Evolutionary conservation across 352 stramenopile species (phyloP), one percentile per base, ranked within the genome.

Genomic region (Ophiocytium majus): DNA sequence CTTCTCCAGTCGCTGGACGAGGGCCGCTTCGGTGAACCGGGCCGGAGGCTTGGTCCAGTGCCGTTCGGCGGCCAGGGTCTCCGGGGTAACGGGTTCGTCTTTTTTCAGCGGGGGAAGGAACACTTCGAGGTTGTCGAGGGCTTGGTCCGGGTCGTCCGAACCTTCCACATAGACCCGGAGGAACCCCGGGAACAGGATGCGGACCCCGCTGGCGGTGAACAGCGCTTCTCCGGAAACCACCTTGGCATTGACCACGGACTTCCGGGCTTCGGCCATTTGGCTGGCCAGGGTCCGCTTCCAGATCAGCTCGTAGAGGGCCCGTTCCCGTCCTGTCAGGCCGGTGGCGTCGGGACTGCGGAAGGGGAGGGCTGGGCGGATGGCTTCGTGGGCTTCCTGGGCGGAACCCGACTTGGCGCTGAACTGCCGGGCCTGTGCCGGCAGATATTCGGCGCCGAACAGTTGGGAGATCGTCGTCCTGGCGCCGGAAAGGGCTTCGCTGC

Each of bases 311-410:
- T 94, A 94, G 1, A 94, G 63, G 36, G 81, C 86, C 9, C 66
- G 9, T 5, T 89, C 83, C 75, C 63, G 33, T 33, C 35, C 34
- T 36, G 84, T 74, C 50, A 86, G 49, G n/a, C 63, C 0, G 74
- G n/a, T 23, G 87, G 86, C 31, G 82, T 32, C 23, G 79, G 50
- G 36, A 35, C 82, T 74, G 19, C 9, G 34, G 5, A 35, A 32
- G 0, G 79, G 9, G 0, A 83, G 10, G 1, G 82, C 82, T 0
- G 92, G 92, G 37, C 92, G 91, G 78, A 94, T 93, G 19, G 92
- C 92, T 85, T 94, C 92, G 79, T 94, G 92, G 9, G 92, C 92
- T 82, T 93, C 92, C 82, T 94, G 91, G n/a, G n/a, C n/a, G n/a
- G n/a, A n/a, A n/a, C n/a, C n/a, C n/a, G n/a, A n/a, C n/a, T n/a